A percentile compares a stretch with the other conserved stretches of the same genome.
phyloP scores from a whole-genome alignment of 345 rosid genomes.

The Excoecaria agallocha region DNA sequence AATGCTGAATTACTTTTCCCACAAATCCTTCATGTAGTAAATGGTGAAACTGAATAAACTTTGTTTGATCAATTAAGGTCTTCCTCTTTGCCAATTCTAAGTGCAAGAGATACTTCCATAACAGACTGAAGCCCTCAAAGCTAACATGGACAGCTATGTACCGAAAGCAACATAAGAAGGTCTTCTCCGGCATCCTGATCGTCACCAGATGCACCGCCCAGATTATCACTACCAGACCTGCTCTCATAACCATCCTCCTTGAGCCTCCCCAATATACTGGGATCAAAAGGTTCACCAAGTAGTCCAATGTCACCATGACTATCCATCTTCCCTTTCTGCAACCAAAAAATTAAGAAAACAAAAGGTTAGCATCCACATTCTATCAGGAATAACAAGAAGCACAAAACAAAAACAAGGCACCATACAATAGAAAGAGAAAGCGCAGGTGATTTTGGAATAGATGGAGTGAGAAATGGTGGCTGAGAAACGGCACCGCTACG shows the following conservation, averaged over 20 bases:
- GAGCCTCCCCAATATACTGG: constrained; percentile 33
- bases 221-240: constrained; percentile 54
- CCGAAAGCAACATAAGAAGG: constrained; percentile 37
- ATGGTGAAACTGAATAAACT: background rate
- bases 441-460: constrained; percentile 39
- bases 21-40: too few species aligned
- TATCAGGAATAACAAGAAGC: constrained; percentile 1
- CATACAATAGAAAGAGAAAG: constrained; percentile 48
- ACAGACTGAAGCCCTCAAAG: constrained; percentile 37
- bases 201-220: constrained; percentile 58
- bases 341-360: constrained; percentile 5
- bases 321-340: constrained; percentile 49
- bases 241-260: constrained; percentile 54
- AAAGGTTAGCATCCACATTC: constrained; percentile 1
- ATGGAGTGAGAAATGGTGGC: constrained; percentile 36
- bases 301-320: constrained; percentile 37
- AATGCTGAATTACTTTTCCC: background rate
- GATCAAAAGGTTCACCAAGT: constrained; percentile 48
- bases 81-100: constrained; percentile 34
- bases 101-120: constrained; percentile 38
- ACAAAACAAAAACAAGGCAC: constrained; percentile 8
- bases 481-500: constrained; percentile 40
- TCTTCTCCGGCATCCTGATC: constrained; percentile 44
- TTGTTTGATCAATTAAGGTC: constrained; percentile 17
- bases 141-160: constrained; percentile 36